Base-by-base conservation (phyloP, 2,329 filamentous ascomycete species). In the Mollisia scopiformis region DNA sequence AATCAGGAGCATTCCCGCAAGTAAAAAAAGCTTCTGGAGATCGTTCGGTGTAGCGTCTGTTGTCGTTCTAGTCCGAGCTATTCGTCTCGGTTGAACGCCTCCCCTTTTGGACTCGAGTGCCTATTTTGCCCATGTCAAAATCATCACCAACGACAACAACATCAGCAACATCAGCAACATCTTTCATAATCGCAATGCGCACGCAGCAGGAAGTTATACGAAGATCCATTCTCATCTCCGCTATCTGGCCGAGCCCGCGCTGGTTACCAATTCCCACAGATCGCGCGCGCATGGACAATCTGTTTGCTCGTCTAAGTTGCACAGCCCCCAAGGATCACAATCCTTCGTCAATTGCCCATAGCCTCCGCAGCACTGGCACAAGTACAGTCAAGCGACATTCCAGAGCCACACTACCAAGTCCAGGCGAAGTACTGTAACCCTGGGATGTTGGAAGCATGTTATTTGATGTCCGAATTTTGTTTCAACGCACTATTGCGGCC, bases 311-410 rank as follows among this genome's bases (percentile, higher is more conserved):
- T 35, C 39, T 49, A 28, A 5, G 10, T 30, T 62, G 62, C 62
- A 64, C 62, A 64, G 62, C 62, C 62, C n/a, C 50, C 59, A 59
- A 56, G 60, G 56, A 62, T 62, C 21, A 19, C 50, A 54, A 62
- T 64, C 62, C 62, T 64, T 64, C 62, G 53, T 31, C 25, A 41
- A 4, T 21, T 13, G 49, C 49, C 49, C 49, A 51, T 51, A 46
- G 41, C 41, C 41, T 43, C 21, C 41, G 21, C 16, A 43, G 43
- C 43, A 23, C 28, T 27, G 43, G 23, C 43, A 27, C 43, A 10
- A 47, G 43, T 27, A 47, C 43, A 27, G 31, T 10, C 3, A 2
- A n/a, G 41, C 11, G 41, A 27, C 49, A 31, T 21, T 51, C 49
- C 28, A 51, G 16, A 51, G 49, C 19, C 23, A n/a, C 49, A 51